Percentiles rank a stretch among this genome's conserved stretches.
Conservation (phyloP, 2,329 filamentous ascomycete species). For the Orbilia javanica region DNA sequence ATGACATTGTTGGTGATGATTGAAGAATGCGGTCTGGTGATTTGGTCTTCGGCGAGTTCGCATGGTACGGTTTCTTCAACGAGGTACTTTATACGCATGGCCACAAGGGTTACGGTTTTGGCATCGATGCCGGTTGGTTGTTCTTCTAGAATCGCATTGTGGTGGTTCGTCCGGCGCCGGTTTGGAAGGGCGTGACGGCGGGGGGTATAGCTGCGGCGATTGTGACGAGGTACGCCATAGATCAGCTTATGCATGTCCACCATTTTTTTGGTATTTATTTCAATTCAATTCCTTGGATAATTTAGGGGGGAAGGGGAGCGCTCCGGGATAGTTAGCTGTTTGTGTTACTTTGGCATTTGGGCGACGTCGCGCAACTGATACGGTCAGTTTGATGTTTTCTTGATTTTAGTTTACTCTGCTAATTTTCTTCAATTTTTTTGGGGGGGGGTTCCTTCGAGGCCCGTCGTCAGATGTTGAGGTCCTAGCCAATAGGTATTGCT, state of each 20-base stretch:
- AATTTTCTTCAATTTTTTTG: no score
- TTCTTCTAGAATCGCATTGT: slow-evolving; percentile 30
- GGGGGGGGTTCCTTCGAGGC: no score
- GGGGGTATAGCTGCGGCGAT: slow-evolving; percentile 40
- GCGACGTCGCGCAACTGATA: no score
- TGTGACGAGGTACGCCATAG: slow-evolving; percentile 40
- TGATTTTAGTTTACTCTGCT: no score
- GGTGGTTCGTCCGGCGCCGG: neutral
- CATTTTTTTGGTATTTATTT: slow-evolving; percentile 38
- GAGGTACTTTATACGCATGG: slow-evolving; percentile 79
- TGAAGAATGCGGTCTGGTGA: slow-evolving; percentile 84
- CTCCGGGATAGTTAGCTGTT: slow-evolving; percentile 25
- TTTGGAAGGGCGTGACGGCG: slow-evolving; percentile 35
- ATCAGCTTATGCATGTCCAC: slow-evolving; percentile 56
- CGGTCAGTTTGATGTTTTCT: neutral
- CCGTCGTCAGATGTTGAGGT: no score
- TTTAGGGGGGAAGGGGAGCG: neutral
- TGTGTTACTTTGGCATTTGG: slow-evolving; percentile 24
- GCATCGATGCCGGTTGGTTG: slow-evolving; percentile 64
- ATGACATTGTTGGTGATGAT: slow-evolving; percentile 86
- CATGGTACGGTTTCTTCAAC: slow-evolving; percentile 90
- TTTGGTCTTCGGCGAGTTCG: slow-evolving; percentile 80
- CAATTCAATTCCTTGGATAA: neutral
- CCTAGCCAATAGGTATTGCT: no score
- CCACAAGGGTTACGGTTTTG: slow-evolving; percentile 86